Percentiles rank a stretch among this genome's conserved stretches.
Evolutionary conservation across 2,329 filamentous ascomycete genomes (phyloP).

Genomic region (Fusarium falciforme): DNA sequence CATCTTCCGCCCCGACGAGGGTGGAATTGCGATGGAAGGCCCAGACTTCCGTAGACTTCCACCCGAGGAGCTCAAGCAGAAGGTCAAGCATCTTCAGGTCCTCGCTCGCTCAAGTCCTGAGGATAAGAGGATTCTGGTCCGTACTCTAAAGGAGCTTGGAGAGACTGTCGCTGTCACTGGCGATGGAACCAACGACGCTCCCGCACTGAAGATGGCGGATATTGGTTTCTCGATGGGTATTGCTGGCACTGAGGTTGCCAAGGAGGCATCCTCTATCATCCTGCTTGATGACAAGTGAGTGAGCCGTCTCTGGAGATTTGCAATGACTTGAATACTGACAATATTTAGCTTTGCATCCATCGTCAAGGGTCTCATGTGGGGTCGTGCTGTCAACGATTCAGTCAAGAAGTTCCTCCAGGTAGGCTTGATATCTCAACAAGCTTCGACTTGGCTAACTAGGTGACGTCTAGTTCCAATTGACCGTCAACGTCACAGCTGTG

Average conservation of each 20-base stretch:
- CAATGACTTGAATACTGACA: slow-evolving; percentile 9
- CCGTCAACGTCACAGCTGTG: slow-evolving; percentile 72
- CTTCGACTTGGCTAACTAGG: not conserved
- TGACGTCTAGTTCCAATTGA: slow-evolving; percentile 66
- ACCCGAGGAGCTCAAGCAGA: slow-evolving; percentile 62
- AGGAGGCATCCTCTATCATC: slow-evolving; percentile 72
- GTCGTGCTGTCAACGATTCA: slow-evolving; percentile 71
- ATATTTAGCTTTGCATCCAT: slow-evolving; percentile 60
- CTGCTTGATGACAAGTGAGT: slow-evolving; percentile 67
- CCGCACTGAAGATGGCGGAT: slow-evolving; percentile 70
- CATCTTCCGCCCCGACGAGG: slow-evolving; percentile 60
- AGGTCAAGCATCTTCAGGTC: slow-evolving; percentile 71
- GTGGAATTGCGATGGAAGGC: slow-evolving; percentile 73
- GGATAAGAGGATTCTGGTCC: slow-evolving; percentile 73
- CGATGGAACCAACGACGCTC: slow-evolving; percentile 72
- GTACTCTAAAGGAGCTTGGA: slow-evolving; percentile 70
- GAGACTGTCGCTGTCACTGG: slow-evolving; percentile 70
- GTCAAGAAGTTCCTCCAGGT: slow-evolving; percentile 73
- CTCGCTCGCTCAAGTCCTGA: slow-evolving; percentile 74
- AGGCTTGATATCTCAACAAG: slow-evolving; percentile 7
- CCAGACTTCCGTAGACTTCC: slow-evolving; percentile 67
- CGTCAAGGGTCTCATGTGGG: slow-evolving; percentile 72
- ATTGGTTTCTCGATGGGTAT: slow-evolving; percentile 75
- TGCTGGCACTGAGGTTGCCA: slow-evolving; percentile 71
- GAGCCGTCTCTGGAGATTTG: not conserved